Base-by-base conservation (phyloP, 495 filamentous ascomycete genomes). In the Lindgomyces ingoldianus region DNA sequence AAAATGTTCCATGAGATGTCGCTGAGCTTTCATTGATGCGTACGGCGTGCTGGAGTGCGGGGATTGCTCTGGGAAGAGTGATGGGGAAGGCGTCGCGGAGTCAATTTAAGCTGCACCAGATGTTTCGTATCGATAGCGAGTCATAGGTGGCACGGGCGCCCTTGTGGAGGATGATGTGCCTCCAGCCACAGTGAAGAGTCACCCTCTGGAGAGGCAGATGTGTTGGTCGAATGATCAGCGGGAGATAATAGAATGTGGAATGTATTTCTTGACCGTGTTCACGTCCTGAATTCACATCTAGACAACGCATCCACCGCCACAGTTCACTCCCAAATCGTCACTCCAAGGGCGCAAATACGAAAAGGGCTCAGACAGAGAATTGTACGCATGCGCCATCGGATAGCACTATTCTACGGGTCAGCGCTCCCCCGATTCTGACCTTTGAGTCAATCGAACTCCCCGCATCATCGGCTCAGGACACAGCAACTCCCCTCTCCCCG, bases 401-500 rank as follows among this genome's bases (percentile, higher is more conserved):
- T 21, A 42, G 2, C 9, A 4, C n/a, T 24, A n/a, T 14, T 24
- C 36, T 22, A 55, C 21, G 52, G 52, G 25, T 11, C 19, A 24
- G 3, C 14, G 2, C 16, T 24, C 16, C 30, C 52, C 49, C 49
- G 26, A 19, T 30, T 27, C 4, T 18, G 29, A 29, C 27, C 12
- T 14, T 4, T 41, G n/a, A 36, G 3, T 39, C 25, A 55, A 22
- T 24, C 22, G 25, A n/a, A 30, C 3, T 16, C 19, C n/a, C 9
- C 27, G 22, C 14, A n/a, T 27, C 11, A 1, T 56, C 19, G 52
- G 30, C 55, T 62, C 53, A 67, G 18, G 52, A 62, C 10, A 62
- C 60, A 44, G 60, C 47, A 44, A 71, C 68, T 11, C 64, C 68
- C 30, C 68, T 26, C 46, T 71, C 68, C n/a, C 64, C 60, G 24